Evolutionary conservation across 1,284 basidiomycete genomes (phyloP), one percentile per base, ranked within the genome.

Genomic region (Ceratobasidium sp.): DNA sequence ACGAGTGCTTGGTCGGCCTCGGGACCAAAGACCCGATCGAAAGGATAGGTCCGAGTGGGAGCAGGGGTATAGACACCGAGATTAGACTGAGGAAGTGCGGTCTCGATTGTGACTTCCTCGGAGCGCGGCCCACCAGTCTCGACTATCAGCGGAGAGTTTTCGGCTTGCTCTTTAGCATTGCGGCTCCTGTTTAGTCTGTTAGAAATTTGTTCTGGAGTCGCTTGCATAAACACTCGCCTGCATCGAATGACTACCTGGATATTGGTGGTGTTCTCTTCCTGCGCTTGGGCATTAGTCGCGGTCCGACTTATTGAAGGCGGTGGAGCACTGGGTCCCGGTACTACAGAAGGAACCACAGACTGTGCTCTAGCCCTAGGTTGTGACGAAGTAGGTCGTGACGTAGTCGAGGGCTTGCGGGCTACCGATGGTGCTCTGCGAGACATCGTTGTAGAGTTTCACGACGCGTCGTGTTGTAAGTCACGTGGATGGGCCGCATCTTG

Each of bases 1-100:
- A 99, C 89, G 88, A 96, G 90, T 41, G 93, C 91, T 81, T 99
- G 98, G 81, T 98, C 97, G 9, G 97, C 97, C 81, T 99, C 97
- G 27, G 97, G 96, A 1, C 98, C 97, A 84, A 98, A 98, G 14
- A 98, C 96, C 44, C 92, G 86, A 82, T 97, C 95, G 80, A 97
- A 98, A 0, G 93, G 91, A 82, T 98, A 98, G 1, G 93, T 96
- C 77, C 93, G 87, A 5, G 91, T 91, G 15, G 91, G 90, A 48
- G 91, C 86, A 45, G 89, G 84, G 11, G 89, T 90, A 78, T 80
- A 73, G 56, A 93, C 84, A 75, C 93, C 78, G 33, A 95, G 82
- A 75, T 86, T 90, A 15, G 89, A 90, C 19, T 87, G 82, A 1
- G 90, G 91, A 9, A 86, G 81, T 5, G 89, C 88, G 0, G 92